These are phyloP conservation scores for Albugo candida DNA, from an alignment of 352 stramenopile species.

Conservation along the genomic window DNA sequence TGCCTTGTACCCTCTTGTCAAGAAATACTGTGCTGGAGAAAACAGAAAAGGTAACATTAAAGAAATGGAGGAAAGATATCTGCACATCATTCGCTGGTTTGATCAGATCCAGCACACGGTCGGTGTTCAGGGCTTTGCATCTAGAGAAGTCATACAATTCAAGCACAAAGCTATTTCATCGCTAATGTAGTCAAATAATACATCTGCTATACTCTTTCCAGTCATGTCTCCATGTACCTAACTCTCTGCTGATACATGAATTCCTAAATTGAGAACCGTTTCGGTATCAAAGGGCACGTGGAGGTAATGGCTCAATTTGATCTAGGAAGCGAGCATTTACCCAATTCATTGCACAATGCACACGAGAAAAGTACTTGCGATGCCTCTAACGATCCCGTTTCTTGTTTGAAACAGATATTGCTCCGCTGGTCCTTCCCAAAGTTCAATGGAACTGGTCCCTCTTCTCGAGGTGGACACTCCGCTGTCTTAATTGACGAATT, in stretches of 20 bases:
- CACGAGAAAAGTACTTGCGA: too few relatives aligned
- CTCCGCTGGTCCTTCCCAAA: conserved; percentile 35
- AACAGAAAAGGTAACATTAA: too few relatives aligned
- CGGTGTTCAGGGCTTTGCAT: conserved; percentile 62
- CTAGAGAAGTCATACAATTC: conserved; percentile 41
- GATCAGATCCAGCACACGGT: conserved; percentile 73
- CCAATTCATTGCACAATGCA: too few relatives aligned
- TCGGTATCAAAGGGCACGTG: too few relatives aligned
- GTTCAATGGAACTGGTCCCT: conserved; percentile 32
- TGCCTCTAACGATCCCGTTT: too few relatives aligned
- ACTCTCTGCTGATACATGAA: too few relatives aligned
- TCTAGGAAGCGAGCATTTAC: too few relatives aligned
- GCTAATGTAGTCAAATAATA: too few relatives aligned
- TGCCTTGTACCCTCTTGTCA: conserved; percentile 22
- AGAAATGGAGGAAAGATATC: conserved; percentile 2
- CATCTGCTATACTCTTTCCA: too few relatives aligned
- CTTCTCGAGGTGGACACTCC: conserved; percentile 44
- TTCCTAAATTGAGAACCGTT: too few relatives aligned
- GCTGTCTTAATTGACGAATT: conserved; percentile 53
- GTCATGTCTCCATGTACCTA: too few relatives aligned
- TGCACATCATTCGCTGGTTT: conserved; percentile 63
- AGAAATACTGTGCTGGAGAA: conserved; percentile 6
- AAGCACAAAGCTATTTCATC: conserved; percentile 1
- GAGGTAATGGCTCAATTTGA: too few relatives aligned
- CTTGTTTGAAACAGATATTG: not conserved